Conservation (phyloP, 805 yeast genomes). For the Metschnikowia peoriensis region DNA sequence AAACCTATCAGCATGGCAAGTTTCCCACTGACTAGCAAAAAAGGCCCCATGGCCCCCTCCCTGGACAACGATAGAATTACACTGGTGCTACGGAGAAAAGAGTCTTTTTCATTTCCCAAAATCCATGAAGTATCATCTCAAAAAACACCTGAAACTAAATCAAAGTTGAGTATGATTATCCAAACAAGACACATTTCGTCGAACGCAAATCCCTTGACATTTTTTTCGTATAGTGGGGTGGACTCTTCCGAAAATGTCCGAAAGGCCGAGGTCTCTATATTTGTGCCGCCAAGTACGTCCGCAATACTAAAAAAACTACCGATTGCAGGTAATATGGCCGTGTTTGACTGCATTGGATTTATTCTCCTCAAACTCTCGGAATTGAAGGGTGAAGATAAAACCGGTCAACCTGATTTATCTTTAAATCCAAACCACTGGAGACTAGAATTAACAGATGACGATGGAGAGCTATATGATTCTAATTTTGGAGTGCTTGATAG, state of each 20-base stretch:
- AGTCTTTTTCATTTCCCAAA: slow-evolving; percentile 14
- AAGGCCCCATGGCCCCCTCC: not conserved
- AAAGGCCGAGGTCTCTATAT: slow-evolving; percentile 24
- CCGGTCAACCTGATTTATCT: not conserved
- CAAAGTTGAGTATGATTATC: slow-evolving; percentile 40
- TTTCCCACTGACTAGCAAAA: not conserved
- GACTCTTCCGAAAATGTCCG: slow-evolving; percentile 15
- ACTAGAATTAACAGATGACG: slow-evolving; percentile 84
- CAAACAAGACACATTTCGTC: slow-evolving; percentile 33
- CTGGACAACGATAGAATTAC: not conserved
- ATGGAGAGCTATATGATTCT: slow-evolving; percentile 88
- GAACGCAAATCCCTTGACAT: slow-evolving; percentile 44
- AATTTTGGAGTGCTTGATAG: slow-evolving; percentile 80
- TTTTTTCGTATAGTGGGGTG: slow-evolving; percentile 39
- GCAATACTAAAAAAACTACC: slow-evolving; percentile 26
- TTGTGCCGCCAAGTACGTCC: slow-evolving; percentile 31
- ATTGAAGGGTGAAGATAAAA: slow-evolving; percentile 13
- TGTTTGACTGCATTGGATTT: slow-evolving; percentile 42
- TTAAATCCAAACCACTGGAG: slow-evolving; percentile 70
- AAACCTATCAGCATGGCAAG: slow-evolving; percentile 2
- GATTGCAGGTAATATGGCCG: slow-evolving; percentile 27
- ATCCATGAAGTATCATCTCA: slow-evolving; percentile 9
- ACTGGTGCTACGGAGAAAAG: slow-evolving; percentile 7
- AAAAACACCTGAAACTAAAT: not conserved
- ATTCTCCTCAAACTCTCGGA: slow-evolving; percentile 31